Conservation (phyloP, 257 asterid species). For the Anisodus acutangulus region DNA sequence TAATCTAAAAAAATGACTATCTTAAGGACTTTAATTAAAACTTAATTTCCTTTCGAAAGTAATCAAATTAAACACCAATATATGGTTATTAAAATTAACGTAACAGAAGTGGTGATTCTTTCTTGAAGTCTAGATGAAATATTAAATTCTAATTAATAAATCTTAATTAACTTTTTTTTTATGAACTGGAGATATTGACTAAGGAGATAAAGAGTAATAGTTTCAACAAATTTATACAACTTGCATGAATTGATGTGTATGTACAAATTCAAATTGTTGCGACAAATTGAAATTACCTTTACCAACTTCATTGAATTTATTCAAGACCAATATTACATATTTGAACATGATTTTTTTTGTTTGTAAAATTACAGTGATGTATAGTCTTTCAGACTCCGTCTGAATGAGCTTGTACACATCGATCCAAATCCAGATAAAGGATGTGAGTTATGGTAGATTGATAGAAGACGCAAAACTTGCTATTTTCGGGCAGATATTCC, state of each 20-base stretch:
- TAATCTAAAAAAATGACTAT: too few species aligned
- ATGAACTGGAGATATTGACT: neutral
- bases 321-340: neutral
- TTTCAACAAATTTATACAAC: neutral
- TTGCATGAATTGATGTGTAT: neutral
- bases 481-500: too few species aligned
- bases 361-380: too few species aligned
- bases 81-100: too few species aligned
- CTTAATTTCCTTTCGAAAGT: neutral
- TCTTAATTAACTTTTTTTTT: neutral
- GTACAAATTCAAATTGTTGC: neutral
- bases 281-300: neutral
- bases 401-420: neutral
- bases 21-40: neutral
- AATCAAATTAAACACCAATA: too few species aligned
- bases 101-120: neutral
- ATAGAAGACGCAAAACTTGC: neutral
- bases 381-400: neutral
- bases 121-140: neutral
- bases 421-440: neutral
- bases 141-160: too few species aligned
- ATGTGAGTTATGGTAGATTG: neutral
- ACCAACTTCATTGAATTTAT: neutral
- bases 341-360: too few species aligned
- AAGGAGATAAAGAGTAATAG: neutral